Percentiles rank a stretch among this genome's conserved stretches.
Conservation (phyloP, 1,284 basidiomycete species). For the Naganishia sp. region DNA sequence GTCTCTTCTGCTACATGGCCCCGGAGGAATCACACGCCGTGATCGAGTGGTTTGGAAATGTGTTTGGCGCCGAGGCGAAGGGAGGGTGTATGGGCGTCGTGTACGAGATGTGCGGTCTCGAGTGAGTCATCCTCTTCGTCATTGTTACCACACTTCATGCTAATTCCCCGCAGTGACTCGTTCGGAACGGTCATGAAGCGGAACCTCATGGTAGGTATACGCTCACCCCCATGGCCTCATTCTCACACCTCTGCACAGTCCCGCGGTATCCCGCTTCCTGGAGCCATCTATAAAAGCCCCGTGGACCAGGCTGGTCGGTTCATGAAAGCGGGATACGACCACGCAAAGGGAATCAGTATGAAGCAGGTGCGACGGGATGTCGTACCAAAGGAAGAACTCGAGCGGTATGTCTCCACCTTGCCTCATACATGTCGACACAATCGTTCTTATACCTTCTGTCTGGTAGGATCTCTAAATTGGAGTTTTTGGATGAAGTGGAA, state of each 20-base stretch:
- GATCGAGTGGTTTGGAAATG: conserved; percentile 72
- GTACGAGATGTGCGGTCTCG: conserved; percentile 87
- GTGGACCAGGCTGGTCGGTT: conserved; percentile 68
- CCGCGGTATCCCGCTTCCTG: conserved; percentile 72
- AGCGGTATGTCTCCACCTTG: conserved; percentile 59
- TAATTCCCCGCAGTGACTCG: conserved; percentile 57
- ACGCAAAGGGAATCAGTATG: conserved; percentile 64
- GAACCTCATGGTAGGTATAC: conserved; percentile 68
- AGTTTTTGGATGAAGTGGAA: conserved; percentile 87
- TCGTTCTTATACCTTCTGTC: conserved; percentile 9
- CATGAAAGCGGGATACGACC: conserved; percentile 60
- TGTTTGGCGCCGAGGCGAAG: conserved; percentile 52
- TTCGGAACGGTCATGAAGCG: conserved; percentile 86
- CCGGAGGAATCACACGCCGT: conserved; percentile 63
- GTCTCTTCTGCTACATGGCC: conserved; percentile 85
- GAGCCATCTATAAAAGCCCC: conserved; percentile 64
- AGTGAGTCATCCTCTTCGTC: conserved; percentile 45
- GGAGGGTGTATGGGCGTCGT: conserved; percentile 57
- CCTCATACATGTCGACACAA: background rate
- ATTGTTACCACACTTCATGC: too few relatives aligned
- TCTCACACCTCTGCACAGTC: conserved; percentile 56
- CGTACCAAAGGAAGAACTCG: conserved; percentile 62
- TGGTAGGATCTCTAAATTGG: conserved; percentile 69
- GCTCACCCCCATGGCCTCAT: background rate
- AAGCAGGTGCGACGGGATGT: conserved; percentile 66